Base-by-base conservation (phyloP, 331 rosid species). In the Cydonia oblonga region DNA sequence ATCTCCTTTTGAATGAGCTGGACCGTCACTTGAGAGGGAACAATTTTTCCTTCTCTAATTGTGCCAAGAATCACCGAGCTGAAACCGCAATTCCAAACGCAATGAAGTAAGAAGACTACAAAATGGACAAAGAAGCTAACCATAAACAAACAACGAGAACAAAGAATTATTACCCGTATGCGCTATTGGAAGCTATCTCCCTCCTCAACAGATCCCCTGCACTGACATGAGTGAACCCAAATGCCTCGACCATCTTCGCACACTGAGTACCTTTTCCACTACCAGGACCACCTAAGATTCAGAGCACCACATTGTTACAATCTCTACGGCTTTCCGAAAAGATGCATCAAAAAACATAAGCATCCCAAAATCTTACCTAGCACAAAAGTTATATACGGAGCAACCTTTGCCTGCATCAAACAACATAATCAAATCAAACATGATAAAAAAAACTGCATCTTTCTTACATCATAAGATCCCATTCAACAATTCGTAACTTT, bases 201-300 rank as follows among this genome's bases (percentile, higher is more conserved):
- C 84, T 89, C 82, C 98, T 88, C 71, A 95, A 79, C 69, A 95
- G 86, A 79, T 91, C 98, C 72, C 98, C 98, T 26, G 98, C 98
- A 79, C 98, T 95, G 63, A 95, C 68, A 89, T 95, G 98, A 75
- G 86, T 89, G 77, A 86, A 85, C 78, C 96, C 96, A 76, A 73
- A 95, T 53, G 88, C 84, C 63, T 88, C 96, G 44, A 89, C 97
- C 18, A 91, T 91, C 86, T 74, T 95, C 70, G 51, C 81, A 77
- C 98, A 95, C 79, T 91, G 98, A 54, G 98, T 95, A 35, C 97
- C 98, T 81, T 91, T 95, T 44, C 98, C 98, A 75, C 93, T 86
- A 53, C 97, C 97, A 73, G 98, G 97, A 4, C 98, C 97, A 54
- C 98, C 98, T 95, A 75, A 81, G 70, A 85, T 64, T 46, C 59